Evolutionary conservation across 768 basidiomycete species (phyloP).

Genomic region (Ramaria sp.): DNA sequence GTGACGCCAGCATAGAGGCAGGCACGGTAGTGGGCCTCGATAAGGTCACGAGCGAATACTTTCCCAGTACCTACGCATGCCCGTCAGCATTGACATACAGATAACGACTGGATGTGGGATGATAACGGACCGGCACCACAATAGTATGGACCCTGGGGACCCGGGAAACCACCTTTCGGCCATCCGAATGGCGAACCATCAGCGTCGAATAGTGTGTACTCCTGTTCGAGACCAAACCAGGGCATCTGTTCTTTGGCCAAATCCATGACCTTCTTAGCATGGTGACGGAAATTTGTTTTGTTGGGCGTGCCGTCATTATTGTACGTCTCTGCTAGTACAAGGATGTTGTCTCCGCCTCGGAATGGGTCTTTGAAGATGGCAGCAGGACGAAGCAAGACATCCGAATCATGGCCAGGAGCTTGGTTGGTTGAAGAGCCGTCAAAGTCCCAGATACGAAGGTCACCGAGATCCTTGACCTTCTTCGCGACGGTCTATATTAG

Average conservation of each 20-base stretch:
- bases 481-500: slow-evolving; percentile 66
- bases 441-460: slow-evolving; percentile 98
- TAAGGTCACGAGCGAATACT: slow-evolving; percentile 96
- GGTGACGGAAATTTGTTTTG: slow-evolving; percentile 90
- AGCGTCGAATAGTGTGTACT: slow-evolving; percentile 93
- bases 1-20: slow-evolving; percentile 93
- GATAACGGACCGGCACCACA: slow-evolving; percentile 83
- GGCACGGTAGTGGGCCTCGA: slow-evolving; percentile 98
- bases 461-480: slow-evolving; percentile 76
- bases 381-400: slow-evolving; percentile 94
- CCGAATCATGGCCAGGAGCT: slow-evolving; percentile 91
- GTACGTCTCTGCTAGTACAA: slow-evolving; percentile 95
- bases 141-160: slow-evolving; percentile 98
- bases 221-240: slow-evolving; percentile 99
- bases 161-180: slow-evolving; percentile 99
- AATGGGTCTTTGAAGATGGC: slow-evolving; percentile 99
- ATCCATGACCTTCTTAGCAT: slow-evolving; percentile 93
- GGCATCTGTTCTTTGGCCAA: slow-evolving; percentile 68
- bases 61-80: slow-evolving; percentile 71
- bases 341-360: slow-evolving; percentile 96
- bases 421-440: slow-evolving; percentile 98
- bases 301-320: slow-evolving; percentile 99
- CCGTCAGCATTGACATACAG: not conserved
- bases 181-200: slow-evolving; percentile 89
- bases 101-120: not conserved